Evolutionary conservation across 2,329 filamentous ascomycete genomes (phyloP).

Genomic region (Colletotrichum abscissum): DNA sequence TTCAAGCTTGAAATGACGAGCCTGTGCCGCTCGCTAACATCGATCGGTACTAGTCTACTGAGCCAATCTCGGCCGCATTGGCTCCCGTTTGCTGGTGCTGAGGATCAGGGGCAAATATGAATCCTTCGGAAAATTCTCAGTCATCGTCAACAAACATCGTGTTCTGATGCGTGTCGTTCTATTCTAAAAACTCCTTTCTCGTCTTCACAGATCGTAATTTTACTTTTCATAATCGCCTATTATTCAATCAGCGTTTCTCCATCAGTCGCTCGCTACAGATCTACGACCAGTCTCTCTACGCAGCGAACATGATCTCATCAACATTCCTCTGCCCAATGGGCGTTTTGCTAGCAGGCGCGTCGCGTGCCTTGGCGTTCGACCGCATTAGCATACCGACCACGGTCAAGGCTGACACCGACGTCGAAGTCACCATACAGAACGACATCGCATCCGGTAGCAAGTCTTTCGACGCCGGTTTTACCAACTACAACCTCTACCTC

Average conservation of each 20-base stretch:
- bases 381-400: slow-evolving; percentile 9
- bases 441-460: slow-evolving; percentile 37
- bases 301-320: background rate
- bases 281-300: background rate
- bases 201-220: too few species aligned
- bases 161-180: background rate
- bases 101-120: background rate
- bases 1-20: background rate
- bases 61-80: background rate
- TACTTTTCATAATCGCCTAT: background rate
- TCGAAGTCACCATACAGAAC: slow-evolving; percentile 47
- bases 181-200: background rate
- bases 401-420: slow-evolving; percentile 32
- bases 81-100: background rate
- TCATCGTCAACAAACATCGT: background rate
- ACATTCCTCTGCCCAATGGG: background rate
- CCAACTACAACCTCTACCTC: slow-evolving; percentile 46
- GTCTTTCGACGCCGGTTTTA: slow-evolving; percentile 39
- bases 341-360: background rate
- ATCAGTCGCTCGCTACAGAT: background rate
- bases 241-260: background rate
- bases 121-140: background rate
- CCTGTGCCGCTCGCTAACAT: background rate
- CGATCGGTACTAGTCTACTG: background rate
- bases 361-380: background rate